Evolutionary conservation across 1,139 yeast species (phyloP).

Genomic region (Torulaspora pretoriensis): DNA sequence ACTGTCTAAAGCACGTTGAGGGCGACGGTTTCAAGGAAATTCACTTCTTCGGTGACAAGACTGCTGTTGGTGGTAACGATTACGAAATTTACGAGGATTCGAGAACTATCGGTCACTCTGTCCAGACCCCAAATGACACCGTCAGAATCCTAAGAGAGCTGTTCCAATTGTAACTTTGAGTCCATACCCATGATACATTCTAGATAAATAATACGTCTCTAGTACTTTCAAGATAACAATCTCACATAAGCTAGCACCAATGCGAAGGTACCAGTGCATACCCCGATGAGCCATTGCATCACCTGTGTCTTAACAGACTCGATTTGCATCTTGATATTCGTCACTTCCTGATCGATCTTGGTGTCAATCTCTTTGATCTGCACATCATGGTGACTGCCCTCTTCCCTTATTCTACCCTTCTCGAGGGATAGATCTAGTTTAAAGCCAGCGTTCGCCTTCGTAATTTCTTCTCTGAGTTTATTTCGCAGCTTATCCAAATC

Average conservation of each 20-base stretch:
- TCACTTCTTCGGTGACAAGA: slow-evolving; percentile 98
- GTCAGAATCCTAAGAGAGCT: slow-evolving; percentile 75
- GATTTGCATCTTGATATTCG: slow-evolving; percentile 91
- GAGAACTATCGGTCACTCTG: slow-evolving; percentile 95
- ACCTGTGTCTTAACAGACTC: slow-evolving; percentile 94
- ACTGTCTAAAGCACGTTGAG: slow-evolving; percentile 89
- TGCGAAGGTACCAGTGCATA: slow-evolving; percentile 96
- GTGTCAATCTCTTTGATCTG: slow-evolving; percentile 94
- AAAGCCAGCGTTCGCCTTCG: slow-evolving; percentile 86
- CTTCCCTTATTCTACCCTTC: slow-evolving; percentile 93
- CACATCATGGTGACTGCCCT: slow-evolving; percentile 84
- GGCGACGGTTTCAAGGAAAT: slow-evolving; percentile 78
- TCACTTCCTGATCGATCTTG: slow-evolving; percentile 89
- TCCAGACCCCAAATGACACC: slow-evolving; percentile 83
- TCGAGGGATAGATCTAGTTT: slow-evolving; percentile 85
- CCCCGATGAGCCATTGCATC: slow-evolving; percentile 97
- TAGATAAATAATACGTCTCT: slow-evolving; percentile 1
- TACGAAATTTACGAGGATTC: slow-evolving; percentile 88
- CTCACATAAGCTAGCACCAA: slow-evolving; percentile 86
- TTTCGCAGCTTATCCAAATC: slow-evolving; percentile 85
- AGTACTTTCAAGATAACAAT: slow-evolving; percentile 51
- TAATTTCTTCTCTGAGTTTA: slow-evolving; percentile 82
- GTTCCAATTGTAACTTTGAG: slow-evolving; percentile 42
- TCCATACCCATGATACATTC: neutral
- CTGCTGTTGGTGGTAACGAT: slow-evolving; percentile 97